Conservation (phyloP, 2,329 filamentous ascomycete species). For the Geosmithia putterillii region DNA sequence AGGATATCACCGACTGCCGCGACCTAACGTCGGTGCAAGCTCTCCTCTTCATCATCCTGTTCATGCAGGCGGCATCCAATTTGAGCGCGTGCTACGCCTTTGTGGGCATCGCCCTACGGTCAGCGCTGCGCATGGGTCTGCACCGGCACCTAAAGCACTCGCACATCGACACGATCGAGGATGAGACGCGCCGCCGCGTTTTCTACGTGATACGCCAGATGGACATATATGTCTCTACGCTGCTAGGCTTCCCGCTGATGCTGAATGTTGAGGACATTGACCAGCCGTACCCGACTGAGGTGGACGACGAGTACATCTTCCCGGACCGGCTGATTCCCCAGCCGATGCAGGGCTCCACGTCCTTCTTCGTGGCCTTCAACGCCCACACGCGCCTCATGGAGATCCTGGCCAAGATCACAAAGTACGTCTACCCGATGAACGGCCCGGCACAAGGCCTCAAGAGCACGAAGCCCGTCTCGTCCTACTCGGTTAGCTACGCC, state of each 20-base stretch:
- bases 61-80: conserved; percentile 68
- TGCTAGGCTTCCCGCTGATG: conserved; percentile 54
- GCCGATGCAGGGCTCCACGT: conserved; percentile 42
- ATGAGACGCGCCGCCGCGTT: conserved; percentile 49
- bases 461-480: conserved; percentile 26
- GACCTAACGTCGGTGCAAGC: conserved; percentile 65
- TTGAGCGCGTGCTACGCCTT: conserved; percentile 71
- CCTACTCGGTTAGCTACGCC: conserved; percentile 49
- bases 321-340: conserved; percentile 37
- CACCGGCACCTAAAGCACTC: conserved; percentile 60
- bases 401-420: conserved; percentile 53
- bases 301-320: conserved; percentile 58
- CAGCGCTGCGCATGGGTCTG: conserved; percentile 64
- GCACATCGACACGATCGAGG: conserved; percentile 48
- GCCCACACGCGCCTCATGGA: conserved; percentile 52
- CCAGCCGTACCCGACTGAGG: conserved; percentile 49
- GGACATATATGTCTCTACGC: conserved; percentile 57
- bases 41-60: conserved; percentile 68
- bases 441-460: conserved; percentile 32
- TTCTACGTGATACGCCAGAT: conserved; percentile 60
- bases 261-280: conserved; percentile 54
- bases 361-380: conserved; percentile 53
- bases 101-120: conserved; percentile 64
- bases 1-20: conserved; percentile 56
- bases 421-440: conserved; percentile 53